A percentile compares a stretch with the other conserved stretches of the same genome.
phyloP scores from a whole-genome alignment of 768 basidiomycete species.

The Mycena capillaripes region DNA sequence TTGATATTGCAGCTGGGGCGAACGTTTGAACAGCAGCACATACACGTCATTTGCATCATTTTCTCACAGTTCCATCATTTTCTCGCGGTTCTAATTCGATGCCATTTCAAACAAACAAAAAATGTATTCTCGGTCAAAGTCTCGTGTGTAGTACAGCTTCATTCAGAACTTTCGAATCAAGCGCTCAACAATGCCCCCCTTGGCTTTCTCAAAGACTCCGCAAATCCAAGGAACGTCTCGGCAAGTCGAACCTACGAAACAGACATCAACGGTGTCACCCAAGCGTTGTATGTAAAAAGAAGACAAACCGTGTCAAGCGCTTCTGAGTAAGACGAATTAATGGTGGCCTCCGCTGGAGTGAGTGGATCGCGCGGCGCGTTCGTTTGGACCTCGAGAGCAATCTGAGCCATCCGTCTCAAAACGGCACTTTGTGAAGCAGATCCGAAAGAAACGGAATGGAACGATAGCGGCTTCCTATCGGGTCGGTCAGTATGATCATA shows the following conservation, averaged over 20 bases:
- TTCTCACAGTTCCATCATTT: slow-evolving; percentile 3
- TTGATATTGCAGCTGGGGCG: too few species aligned
- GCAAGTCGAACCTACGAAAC: slow-evolving; percentile 61
- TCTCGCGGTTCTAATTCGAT: too few species aligned
- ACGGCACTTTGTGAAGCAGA: slow-evolving; percentile 35
- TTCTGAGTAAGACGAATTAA: slow-evolving; percentile 59
- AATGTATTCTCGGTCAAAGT: too few species aligned
- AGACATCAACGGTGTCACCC: neutral
- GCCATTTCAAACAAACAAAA: too few species aligned
- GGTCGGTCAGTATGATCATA: neutral
- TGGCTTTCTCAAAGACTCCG: slow-evolving; percentile 65
- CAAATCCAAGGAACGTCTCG: slow-evolving; percentile 65
- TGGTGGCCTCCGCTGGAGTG: slow-evolving; percentile 44
- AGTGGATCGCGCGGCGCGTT: slow-evolving; percentile 56
- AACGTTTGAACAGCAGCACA: too few species aligned
- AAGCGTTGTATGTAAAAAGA: too few species aligned
- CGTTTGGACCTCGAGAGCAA: slow-evolving; percentile 59
- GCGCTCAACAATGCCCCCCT: slow-evolving; percentile 49
- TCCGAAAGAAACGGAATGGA: slow-evolving; percentile 68
- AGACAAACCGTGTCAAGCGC: slow-evolving; percentile 63
- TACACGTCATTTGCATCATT: neutral
- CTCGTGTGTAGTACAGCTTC: neutral
- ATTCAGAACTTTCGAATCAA: neutral
- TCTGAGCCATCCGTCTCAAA: slow-evolving; percentile 61
- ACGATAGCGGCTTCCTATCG: slow-evolving; percentile 62